Evolutionary conservation across 2,329 filamentous ascomycete genomes (phyloP).

Genomic region (Thelonectria blattea): DNA sequence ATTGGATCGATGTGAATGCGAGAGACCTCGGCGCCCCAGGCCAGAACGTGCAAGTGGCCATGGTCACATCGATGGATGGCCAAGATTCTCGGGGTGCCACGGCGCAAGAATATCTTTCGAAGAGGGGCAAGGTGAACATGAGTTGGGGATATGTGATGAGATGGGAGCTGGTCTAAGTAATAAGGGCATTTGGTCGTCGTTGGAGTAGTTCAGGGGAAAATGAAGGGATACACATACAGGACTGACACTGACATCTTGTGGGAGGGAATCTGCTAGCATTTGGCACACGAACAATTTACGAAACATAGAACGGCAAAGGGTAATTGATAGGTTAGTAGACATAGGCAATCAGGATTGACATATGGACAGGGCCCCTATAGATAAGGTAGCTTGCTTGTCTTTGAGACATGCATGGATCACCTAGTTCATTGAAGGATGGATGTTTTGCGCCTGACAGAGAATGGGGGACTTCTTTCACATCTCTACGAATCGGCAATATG

Average conservation of each 20-base stretch:
- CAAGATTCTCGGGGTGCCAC: constrained; percentile 56
- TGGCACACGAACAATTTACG: not conserved
- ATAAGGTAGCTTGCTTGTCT: not conserved
- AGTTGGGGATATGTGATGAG: constrained; percentile 51
- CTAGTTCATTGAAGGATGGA: too few species aligned
- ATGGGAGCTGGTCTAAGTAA: constrained; percentile 55
- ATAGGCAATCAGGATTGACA: not conserved
- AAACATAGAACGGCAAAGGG: not conserved
- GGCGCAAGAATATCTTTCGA: constrained; percentile 52
- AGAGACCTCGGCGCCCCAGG: constrained; percentile 71
- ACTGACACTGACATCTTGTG: constrained; percentile 11
- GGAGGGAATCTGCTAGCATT: not conserved
- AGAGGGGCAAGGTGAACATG: constrained; percentile 53
- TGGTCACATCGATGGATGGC: constrained; percentile 59
- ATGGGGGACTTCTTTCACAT: not conserved
- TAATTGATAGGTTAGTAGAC: not conserved
- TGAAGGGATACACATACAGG: not conserved
- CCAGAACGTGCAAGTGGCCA: constrained; percentile 69
- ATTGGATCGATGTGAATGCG: constrained; percentile 78
- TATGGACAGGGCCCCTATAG: not conserved
- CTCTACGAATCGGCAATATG: not conserved
- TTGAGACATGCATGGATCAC: too few species aligned
- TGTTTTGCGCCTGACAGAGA: not conserved
- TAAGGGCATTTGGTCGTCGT: not conserved
- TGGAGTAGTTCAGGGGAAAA: not conserved